Evolutionary conservation across 768 basidiomycete species (phyloP), one percentile per base, ranked within the genome.

Genomic region (Naematelia encephala): DNA sequence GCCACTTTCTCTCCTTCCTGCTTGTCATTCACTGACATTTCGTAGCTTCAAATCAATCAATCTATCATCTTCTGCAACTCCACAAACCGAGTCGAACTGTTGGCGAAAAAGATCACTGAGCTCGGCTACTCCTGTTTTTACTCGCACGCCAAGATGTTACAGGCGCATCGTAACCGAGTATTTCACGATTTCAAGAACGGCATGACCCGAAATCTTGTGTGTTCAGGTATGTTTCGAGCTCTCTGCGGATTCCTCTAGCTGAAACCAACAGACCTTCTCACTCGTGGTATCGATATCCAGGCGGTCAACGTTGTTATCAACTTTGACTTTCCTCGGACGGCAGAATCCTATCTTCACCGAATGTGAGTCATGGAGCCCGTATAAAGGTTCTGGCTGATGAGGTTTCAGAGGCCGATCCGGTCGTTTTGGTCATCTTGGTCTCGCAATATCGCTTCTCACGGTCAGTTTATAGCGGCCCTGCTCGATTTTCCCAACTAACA

Each of bases 41-140:
- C 49, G 45, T 75, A 97, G 91, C 85, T 99, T 51, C 94, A 98
- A 93, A 99, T 99, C 82, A 99, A 99, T 80, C 94, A 99, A 81
- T 97, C 94, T 60, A 98, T 99, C 80, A 99, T 99, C 76, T 99
- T 99, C 81, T 99, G 94, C 81, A 99, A 99, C 83, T 97, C 94
- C 65, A 99, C 94, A 72, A 96, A 97, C 82, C 91, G 94, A 59
- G 94, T 99, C 81, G 94, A 99, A 80, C 88, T 99, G 49, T 84
- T 99, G 69, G 94, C 94, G 61, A 97, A 98, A 82, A 99, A 99
- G 81, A 91, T 99, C 69, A 99, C 94, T 12, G 96, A 99, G 74
- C 87, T 97, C 54, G 94, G 94, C 65, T 99, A 98, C 78, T 99
- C 94, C 45, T 99, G 94, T 82, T 99, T 99, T 86, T 99, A 96